Conservation (phyloP, 2,329 filamentous ascomycete genomes). For the Cladophialophora yegresii region DNA sequence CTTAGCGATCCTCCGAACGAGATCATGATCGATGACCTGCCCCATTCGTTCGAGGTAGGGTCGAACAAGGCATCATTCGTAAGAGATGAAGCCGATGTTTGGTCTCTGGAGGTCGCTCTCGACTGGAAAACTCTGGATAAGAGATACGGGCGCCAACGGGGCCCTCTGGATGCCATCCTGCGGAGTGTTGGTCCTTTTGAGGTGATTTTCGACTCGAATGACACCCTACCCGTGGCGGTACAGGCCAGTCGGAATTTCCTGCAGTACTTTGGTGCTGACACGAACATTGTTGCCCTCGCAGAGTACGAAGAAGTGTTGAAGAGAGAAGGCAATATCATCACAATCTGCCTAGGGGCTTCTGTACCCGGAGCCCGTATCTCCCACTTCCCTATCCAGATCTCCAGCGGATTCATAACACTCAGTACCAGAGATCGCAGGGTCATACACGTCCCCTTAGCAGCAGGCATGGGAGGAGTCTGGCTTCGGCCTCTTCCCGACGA, state of each 20-base stretch:
- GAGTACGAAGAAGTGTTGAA: constrained; percentile 12
- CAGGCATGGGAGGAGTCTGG: constrained; percentile 54
- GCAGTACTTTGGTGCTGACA: constrained; percentile 60
- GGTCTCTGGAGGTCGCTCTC: constrained; percentile 33
- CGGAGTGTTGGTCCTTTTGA: constrained; percentile 43
- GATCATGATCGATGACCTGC: constrained; percentile 25
- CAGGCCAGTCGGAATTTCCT: constrained; percentile 60
- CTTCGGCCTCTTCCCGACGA: constrained; percentile 52
- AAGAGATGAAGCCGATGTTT: constrained; percentile 31
- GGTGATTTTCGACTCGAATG: constrained; percentile 30
- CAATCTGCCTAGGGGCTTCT: constrained; percentile 37
- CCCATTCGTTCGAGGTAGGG: constrained; percentile 30
- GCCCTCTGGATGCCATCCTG: constrained; percentile 57
- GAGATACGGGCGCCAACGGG: constrained; percentile 54
- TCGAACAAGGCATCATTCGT: constrained; percentile 37
- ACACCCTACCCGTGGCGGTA: constrained; percentile 47
- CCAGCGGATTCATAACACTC: constrained; percentile 20
- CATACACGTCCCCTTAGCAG: constrained; percentile 40
- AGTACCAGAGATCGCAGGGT: constrained; percentile 30
- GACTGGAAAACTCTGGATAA: constrained; percentile 39
- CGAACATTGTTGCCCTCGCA: constrained; percentile 41
- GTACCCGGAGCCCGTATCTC: constrained; percentile 30
- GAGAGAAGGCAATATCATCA: constrained; percentile 51
- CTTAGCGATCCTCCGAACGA: constrained; percentile 18
- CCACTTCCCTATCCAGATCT: constrained; percentile 39